Base-by-base conservation (phyloP, 1,139 yeast species). In the Pneumocystis canis region DNA sequence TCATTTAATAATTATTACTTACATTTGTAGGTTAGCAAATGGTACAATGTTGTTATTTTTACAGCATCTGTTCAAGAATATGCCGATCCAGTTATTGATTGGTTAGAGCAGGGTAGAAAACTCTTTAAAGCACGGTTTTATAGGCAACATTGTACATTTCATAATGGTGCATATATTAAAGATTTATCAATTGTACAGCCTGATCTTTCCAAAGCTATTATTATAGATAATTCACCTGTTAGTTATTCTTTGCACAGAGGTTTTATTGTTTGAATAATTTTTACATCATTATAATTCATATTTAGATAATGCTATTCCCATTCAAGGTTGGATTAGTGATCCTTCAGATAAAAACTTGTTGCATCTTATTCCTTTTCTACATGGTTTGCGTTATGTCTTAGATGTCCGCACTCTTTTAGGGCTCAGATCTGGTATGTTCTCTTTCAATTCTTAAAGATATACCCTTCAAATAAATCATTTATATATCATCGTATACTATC, bases 261-360 rank as follows among this genome's bases (percentile, higher is more conserved):
- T 58, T 18, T 30, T 25, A 25, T 37, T 28, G 5, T 39, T 14
- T 30, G 16, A 16, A 25, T 25, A 9, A 25, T 47, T 47, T 25
- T 5, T 47, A 25, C 16, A 37, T 37, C 16, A 4, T 37, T 58
- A 14, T 37, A 58, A 58, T 18, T 14, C 28, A n/a, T 39, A 7
- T 30, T 37, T 58, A 67, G 84, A 84, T 68, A 92, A 92, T 71
- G 98, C 96, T 0, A 84, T 92, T 47, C 84, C 86, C 76, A 89
- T 92, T 28, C 97, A 90, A 74, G 97, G 98, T 58, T 92, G 98
- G 98, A 89, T 92, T 67, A 89, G 88, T 70, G 98, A 92, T 74
- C 95, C 95, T 28, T 82, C 85, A 59, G 98, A 92, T 72, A 79
- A 84, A 32, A 95, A 89, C 70, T 76, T 92, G 64, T 76, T 92